phyloP scores from a whole-genome alignment of 495 filamentous ascomycete species.

The Aspergillus olivimuriae region DNA sequence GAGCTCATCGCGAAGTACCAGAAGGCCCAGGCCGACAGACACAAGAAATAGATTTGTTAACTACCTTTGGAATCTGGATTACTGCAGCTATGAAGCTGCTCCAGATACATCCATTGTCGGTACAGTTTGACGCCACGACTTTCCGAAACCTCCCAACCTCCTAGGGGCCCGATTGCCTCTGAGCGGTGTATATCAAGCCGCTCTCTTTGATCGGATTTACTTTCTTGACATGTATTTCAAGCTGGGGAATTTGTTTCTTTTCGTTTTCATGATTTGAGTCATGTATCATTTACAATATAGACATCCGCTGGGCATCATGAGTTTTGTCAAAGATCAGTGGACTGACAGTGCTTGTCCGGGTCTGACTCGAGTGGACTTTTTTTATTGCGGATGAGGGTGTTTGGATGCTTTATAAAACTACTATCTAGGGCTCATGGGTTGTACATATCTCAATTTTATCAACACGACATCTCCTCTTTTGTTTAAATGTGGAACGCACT shows the following conservation, averaged over 20 bases:
- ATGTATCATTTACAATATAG: slow-evolving; percentile 30
- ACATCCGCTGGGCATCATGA: slow-evolving; percentile 17
- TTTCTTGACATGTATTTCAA: slow-evolving; percentile 1
- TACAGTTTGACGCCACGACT: too few species aligned
- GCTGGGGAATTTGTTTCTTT: slow-evolving; percentile 2
- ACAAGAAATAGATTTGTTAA: slow-evolving; percentile 50
- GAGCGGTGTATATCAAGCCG: background rate
- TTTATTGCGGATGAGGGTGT: background rate
- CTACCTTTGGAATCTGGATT: background rate
- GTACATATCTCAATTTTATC: slow-evolving; percentile 3
- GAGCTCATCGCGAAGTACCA: slow-evolving; percentile 84
- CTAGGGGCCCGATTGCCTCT: background rate
- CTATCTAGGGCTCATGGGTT: background rate
- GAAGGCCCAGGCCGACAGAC: slow-evolving; percentile 73
- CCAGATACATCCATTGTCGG: background rate
- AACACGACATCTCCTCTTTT: slow-evolving; percentile 11
- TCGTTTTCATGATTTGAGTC: slow-evolving; percentile 7
- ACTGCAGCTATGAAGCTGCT: background rate
- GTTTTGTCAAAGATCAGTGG: slow-evolving; percentile 6
- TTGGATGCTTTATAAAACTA: background rate
- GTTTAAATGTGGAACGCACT: too few species aligned
- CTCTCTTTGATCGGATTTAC: background rate
- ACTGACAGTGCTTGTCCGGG: slow-evolving; percentile 11
- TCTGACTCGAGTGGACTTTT: background rate
- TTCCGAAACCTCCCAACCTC: background rate